Conservation (phyloP, 257 asterid genomes). For the Penstemon davidsonii region DNA sequence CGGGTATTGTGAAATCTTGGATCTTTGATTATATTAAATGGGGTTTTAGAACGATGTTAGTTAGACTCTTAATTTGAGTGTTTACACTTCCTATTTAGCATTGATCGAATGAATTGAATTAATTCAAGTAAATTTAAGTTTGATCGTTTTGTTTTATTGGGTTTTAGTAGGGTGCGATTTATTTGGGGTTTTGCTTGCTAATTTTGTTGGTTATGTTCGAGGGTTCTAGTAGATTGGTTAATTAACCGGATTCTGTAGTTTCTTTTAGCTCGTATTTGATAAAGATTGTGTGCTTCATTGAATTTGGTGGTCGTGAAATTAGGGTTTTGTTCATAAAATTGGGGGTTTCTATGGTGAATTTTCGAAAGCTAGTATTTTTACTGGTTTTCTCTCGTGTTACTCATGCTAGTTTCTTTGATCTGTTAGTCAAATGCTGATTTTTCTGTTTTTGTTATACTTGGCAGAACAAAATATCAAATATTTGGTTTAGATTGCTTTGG, state of each 20-base stretch:
- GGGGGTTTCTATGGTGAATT: conserved; percentile 11
- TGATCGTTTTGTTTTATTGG: conserved; percentile 38
- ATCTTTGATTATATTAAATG: conserved; percentile 38
- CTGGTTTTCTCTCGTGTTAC: neutral
- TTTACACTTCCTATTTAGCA: neutral
- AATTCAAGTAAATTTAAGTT: conserved; percentile 29
- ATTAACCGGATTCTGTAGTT: conserved; percentile 22
- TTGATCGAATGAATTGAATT: conserved; percentile 20
- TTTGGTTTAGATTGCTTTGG: conserved; percentile 7
- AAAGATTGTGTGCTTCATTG: conserved; percentile 30
- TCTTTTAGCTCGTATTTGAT: conserved; percentile 21
- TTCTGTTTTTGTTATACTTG: conserved; percentile 22
- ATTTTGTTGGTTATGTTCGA: neutral
- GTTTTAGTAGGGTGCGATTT: conserved; percentile 11
- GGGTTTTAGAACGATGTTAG: conserved; percentile 24
- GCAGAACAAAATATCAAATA: conserved; percentile 20
- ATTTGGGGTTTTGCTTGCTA: conserved; percentile 25
- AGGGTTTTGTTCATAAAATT: conserved; percentile 38
- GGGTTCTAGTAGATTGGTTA: conserved; percentile 7
- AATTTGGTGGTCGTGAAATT: conserved; percentile 30
- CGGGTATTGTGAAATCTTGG: conserved; percentile 25
- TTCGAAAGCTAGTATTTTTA: neutral
- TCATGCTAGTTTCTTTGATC: conserved; percentile 16
- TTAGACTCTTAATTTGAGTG: conserved; percentile 28
- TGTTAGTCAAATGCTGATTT: conserved; percentile 16